Evolutionary conservation across 148 eudicot species (phyloP), one percentile per base, ranked within the genome.

Genomic region (Cornus florida): DNA sequence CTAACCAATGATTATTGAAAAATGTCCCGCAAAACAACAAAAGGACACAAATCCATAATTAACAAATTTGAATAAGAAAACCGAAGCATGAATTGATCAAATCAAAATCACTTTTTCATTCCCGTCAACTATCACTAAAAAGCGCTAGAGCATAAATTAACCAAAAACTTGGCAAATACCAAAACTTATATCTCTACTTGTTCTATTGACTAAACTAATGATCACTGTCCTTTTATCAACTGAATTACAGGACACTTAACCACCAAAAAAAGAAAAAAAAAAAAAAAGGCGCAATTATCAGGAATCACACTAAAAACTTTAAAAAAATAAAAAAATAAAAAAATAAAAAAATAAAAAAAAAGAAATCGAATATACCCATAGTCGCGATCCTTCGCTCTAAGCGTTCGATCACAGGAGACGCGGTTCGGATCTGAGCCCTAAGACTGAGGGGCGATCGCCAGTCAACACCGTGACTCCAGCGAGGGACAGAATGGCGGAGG

Each of bases 361-460:
- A 53, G 65, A 4, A 13, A 46, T 67, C 17, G 73, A 68, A 22
- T 8, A 83, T 90, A 95, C 94, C 97, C 96, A 90, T 93, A 69
- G 96, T 83, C 75, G 97, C 88, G 88, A 93, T 75, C 72, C 74
- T 91, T 35, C 93, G 91, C 64, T 92, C 83, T 75, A 94, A 87
- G 1, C 74, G 92, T 82, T 90, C 89, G 69, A 92, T 70, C 48
- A 89, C 86, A 68, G 97, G 86, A 46, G 90, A 7, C 31, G 86
- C 56, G 35, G 84, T 32, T 72, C 92, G 81, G 83, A 90, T 85
- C 89, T 89, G 93, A 86, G 97, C 87, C 60, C 87, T 83, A 22
- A 87, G 78, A 77, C 82, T 62, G 72, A 82, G 77, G 79, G 88
- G 87, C 3, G 94, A 91, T 79, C 92, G 78, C 91, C 88, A 90